Base-by-base conservation (phyloP, 2,329 filamentous ascomycete genomes). In the Fusarium avenaceum region DNA sequence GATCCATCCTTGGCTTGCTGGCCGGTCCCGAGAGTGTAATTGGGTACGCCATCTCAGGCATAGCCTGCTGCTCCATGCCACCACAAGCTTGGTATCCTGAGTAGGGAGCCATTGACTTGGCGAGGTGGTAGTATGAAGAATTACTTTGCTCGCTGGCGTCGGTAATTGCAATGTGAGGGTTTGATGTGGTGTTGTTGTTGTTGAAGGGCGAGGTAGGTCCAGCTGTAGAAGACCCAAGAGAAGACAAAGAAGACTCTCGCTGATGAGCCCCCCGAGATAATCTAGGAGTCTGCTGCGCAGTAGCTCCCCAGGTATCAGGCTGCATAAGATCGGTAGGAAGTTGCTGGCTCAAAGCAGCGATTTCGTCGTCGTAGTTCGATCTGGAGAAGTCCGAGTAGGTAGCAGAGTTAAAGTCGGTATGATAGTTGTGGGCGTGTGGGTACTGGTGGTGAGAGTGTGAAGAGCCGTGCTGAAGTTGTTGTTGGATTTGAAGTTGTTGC, bases 241-340 rank as follows among this genome's bases (percentile, higher is more conserved):
- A 89, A 0, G 87, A 89, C 38, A 88, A 78, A 8, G 87, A 89
- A 3, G 87, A 86, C 67, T 89, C 87, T 69, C 87, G 84, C 45
- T 89, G 82, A 71, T 90, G 87, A 26, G 81, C 72, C 38, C 81
- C 75, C 17, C 81, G 79, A 57, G 77, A 76, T 39, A 77, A 65
- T 72, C 79, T 80, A 22, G 79, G 76, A 38, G 78, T 79, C 63
- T 79, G 75, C 62, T 81, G 81, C 60, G 75, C 74, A 55, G 76
- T 65, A 22, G 72, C 65, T 55, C 78, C 75, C 81, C 81, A 84
- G 15, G 77, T 51, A 57, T 84, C 82, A 26, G 81, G 75, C 70
- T 81, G 80, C 82, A 82, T 82, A 33, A 77, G 73, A 49, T 76
- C 73, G 52, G 70, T 50, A 19, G 66, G 64, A 8, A 75, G 44